Conservation (phyloP, 345 rosid genomes). For the Syzygium oleosum region DNA sequence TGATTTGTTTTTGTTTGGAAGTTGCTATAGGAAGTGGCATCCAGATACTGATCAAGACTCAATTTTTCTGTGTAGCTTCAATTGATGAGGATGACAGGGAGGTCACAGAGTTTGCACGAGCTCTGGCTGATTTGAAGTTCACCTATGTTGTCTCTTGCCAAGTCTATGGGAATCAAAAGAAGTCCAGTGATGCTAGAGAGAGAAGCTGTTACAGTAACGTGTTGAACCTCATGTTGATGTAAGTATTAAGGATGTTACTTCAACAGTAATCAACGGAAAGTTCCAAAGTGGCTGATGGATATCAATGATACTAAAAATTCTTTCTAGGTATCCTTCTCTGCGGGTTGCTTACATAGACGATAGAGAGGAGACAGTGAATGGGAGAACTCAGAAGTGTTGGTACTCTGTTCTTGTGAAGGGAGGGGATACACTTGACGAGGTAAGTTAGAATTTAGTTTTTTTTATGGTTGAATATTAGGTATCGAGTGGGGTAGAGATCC, state of each 20-base stretch:
- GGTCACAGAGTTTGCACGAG: constrained; percentile 31
- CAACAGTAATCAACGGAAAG: neutral
- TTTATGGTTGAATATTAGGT: neutral
- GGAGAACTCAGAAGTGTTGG: constrained; percentile 42
- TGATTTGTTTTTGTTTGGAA: neutral
- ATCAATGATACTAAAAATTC: neutral
- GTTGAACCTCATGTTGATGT: constrained; percentile 82
- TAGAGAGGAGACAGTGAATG: constrained; percentile 57
- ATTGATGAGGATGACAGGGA: constrained; percentile 15
- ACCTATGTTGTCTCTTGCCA: constrained; percentile 99
- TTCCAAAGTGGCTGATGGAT: neutral
- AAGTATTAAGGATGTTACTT: constrained; percentile 15
- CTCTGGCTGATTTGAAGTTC: constrained; percentile 85
- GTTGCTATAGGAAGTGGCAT: neutral
- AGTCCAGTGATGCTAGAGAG: constrained; percentile 41
- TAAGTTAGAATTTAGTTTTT: constrained; percentile 9
- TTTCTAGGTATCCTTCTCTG: constrained; percentile 71
- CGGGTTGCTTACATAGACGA: constrained; percentile 93
- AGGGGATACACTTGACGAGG: constrained; percentile 68
- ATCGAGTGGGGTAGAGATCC: neutral
- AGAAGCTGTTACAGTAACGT: constrained; percentile 69
- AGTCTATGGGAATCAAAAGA: constrained; percentile 77
- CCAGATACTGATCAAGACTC: neutral
- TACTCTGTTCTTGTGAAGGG: constrained; percentile 96
- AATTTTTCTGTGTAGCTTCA: constrained; percentile 27